Conservation (phyloP, 2,329 filamentous ascomycete species). For the Pleomassaria siparia region DNA sequence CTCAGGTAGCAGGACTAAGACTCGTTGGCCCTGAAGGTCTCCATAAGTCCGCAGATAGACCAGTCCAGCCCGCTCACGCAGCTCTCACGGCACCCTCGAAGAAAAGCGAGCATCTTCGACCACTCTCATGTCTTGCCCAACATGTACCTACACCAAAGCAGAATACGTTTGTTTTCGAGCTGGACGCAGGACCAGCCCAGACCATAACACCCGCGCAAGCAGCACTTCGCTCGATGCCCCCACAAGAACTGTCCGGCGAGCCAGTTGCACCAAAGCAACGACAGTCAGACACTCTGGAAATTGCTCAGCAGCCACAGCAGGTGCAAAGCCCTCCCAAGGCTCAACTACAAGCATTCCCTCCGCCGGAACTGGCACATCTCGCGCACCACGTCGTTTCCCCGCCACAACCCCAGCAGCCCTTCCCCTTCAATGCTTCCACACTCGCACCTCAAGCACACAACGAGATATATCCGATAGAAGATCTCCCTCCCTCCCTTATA, state of each 20-base stretch:
- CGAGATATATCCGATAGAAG: slow-evolving; percentile 3
- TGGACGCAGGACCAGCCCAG: not conserved
- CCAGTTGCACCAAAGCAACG: not conserved
- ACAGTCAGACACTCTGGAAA: not conserved
- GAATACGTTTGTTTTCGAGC: not conserved
- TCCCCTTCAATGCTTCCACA: not conserved
- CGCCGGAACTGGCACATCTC: not conserved
- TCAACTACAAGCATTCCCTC: not conserved
- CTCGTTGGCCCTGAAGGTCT: slow-evolving; percentile 11
- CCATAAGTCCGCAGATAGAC: slow-evolving; percentile 7
- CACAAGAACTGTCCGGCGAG: not conserved
- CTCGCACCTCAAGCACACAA: slow-evolving; percentile 5
- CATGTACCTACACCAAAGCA: not conserved
- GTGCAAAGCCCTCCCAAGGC: not conserved
- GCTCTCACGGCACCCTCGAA: not conserved
- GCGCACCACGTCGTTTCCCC: not conserved
- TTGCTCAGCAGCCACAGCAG: not conserved
- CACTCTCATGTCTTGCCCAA: not conserved
- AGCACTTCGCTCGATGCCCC: not conserved
- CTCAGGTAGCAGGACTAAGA: not conserved
- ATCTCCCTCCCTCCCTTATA: slow-evolving; percentile 24
- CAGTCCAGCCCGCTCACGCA: not conserved
- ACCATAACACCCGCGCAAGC: not conserved
- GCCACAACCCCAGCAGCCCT: not conserved
- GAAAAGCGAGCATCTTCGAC: not conserved